phyloP scores from a whole-genome alignment of 2,329 filamentous ascomycete genomes.

The Aspergillus sergii region DNA sequence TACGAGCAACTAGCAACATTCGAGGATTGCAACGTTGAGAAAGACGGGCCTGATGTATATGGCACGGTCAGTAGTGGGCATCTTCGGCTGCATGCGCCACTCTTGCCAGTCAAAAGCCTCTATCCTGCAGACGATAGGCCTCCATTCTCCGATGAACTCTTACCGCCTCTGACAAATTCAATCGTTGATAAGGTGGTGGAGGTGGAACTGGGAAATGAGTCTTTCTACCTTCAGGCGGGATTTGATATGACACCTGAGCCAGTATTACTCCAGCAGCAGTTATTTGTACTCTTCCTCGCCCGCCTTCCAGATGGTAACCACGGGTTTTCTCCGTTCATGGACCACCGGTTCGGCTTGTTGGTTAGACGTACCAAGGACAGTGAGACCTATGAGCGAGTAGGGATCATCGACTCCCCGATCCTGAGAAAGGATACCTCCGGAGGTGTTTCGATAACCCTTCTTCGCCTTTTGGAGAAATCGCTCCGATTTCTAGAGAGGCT shows the following conservation, averaged over 20 bases:
- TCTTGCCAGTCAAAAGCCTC: not conserved
- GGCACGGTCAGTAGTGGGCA: not conserved
- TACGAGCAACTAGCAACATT: not conserved
- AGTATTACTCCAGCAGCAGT: not conserved
- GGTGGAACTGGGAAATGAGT: not conserved
- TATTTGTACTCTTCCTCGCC: not conserved
- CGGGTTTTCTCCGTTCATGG: not conserved
- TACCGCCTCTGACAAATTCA: not conserved
- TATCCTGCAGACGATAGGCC: not conserved
- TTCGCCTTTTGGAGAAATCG: not conserved
- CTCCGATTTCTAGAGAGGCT: not conserved
- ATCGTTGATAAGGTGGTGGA: not conserved
- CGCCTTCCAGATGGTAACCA: not conserved
- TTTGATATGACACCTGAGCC: not conserved
- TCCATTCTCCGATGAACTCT: not conserved
- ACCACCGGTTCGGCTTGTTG: not conserved
- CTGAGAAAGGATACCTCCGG: not conserved
- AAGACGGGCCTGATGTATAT: not conserved
- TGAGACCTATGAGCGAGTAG: not conserved
- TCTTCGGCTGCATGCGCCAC: not conserved
- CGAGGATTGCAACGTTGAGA: not conserved
- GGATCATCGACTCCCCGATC: not conserved
- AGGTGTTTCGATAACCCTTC: not conserved
- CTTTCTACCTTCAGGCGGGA: not conserved
- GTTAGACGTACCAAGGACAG: not conserved